Percentiles rank a stretch among this genome's conserved stretches.
Evolutionary conservation across 2,329 filamentous ascomycete genomes (phyloP).

Genomic region (Tolypocladium nubicola): DNA sequence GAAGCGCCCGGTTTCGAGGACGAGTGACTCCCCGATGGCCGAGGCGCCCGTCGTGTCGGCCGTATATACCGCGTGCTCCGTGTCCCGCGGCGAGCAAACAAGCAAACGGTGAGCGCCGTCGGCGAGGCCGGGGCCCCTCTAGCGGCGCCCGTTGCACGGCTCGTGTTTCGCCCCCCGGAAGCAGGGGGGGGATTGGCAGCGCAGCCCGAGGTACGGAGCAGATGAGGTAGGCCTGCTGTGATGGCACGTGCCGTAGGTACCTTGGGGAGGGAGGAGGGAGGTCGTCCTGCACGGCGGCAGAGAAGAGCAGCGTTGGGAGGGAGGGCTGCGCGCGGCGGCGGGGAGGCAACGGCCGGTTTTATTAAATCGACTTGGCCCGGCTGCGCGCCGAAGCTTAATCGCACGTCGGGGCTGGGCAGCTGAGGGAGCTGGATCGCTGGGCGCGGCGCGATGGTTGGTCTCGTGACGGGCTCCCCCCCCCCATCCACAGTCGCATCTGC

Average conservation of each 20-base stretch:
- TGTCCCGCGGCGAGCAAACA: background rate
- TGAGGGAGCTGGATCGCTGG: background rate
- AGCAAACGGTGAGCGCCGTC: background rate
- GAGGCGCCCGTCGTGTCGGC: too few species aligned
- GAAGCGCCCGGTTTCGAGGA: too few species aligned
- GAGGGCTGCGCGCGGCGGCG: background rate
- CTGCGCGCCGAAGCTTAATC: background rate
- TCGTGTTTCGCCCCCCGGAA: background rate
- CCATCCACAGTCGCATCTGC: background rate
- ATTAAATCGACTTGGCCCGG: background rate
- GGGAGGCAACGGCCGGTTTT: background rate
- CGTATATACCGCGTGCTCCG: background rate
- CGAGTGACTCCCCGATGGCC: too few species aligned
- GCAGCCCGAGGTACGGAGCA: background rate
- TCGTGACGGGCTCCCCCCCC: background rate
- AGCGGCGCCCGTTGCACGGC: background rate
- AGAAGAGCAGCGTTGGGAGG: background rate
- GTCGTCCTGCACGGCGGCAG: background rate
- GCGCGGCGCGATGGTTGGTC: background rate
- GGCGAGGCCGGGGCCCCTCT: background rate
- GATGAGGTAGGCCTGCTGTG: too few species aligned
- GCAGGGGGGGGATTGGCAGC: too few species aligned
- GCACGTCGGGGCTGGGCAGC: background rate
- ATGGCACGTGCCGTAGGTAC: too few species aligned
- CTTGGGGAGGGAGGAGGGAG: too few species aligned